Conservation (phyloP, 164 flowering plant genomes). For the Nymphaea thermarum region DNA sequence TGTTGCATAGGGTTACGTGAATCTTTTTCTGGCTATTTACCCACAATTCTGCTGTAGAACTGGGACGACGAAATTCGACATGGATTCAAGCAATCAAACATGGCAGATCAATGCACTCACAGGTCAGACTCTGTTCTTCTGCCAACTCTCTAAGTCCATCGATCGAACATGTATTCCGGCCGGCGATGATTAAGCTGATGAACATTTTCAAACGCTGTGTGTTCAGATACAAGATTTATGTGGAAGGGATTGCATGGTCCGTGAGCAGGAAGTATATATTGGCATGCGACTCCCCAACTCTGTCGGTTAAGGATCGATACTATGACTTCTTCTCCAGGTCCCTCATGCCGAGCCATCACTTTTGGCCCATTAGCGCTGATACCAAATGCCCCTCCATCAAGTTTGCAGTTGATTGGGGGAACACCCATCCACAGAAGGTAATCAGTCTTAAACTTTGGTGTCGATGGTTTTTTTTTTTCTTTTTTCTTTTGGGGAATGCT, state of each 20-base stretch:
- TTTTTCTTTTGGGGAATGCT: no score
- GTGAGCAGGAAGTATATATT: conserved; percentile 62
- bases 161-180: neutral
- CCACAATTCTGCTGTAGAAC: conserved; percentile 20
- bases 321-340: conserved; percentile 59
- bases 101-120: conserved; percentile 48
- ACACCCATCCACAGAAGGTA: conserved; percentile 40
- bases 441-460: no score
- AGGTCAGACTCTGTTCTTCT: conserved; percentile 17
- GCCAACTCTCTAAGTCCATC: neutral
- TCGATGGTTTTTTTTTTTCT: no score
- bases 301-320: conserved; percentile 33
- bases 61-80: conserved; percentile 31
- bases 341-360: conserved; percentile 43
- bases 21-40: neutral
- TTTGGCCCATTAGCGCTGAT: conserved; percentile 48
- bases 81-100: conserved; percentile 34
- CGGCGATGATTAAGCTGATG: neutral
- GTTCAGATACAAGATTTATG: conserved; percentile 48
- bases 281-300: conserved; percentile 49
- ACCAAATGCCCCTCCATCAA: conserved; percentile 37
- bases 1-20: neutral
- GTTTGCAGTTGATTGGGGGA: conserved; percentile 71
- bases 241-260: conserved; percentile 69
- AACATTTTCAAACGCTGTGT: neutral